Conservation (phyloP, 2,329 filamentous ascomycete species). For the Claviceps sp. region DNA sequence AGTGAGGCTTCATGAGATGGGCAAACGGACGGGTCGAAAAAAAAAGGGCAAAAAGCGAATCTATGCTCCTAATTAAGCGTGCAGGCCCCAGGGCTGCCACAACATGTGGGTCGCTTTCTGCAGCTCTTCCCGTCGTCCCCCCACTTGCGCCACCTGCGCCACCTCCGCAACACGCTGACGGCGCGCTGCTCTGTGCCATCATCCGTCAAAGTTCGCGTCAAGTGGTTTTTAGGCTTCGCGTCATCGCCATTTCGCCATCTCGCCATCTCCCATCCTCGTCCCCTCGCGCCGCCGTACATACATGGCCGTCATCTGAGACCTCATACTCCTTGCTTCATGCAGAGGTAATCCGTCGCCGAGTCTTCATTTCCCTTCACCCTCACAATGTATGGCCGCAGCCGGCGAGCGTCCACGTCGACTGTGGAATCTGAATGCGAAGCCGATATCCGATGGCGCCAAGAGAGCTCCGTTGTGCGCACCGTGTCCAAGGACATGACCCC, state of each 20-base stretch:
- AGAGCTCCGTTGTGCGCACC: constrained; percentile 20
- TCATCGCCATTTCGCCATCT: background rate
- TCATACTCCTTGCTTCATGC: background rate
- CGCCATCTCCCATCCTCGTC: background rate
- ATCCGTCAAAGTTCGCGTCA: background rate
- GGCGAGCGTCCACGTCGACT: constrained; percentile 31
- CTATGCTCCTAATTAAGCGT: background rate
- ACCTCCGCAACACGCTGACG: too few species aligned
- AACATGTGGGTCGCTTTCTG: too few species aligned
- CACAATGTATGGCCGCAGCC: constrained; percentile 26
- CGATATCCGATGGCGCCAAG: constrained; percentile 21
- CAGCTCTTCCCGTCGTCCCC: too few species aligned
- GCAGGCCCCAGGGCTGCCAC: too few species aligned
- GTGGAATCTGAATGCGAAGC: constrained; percentile 28
- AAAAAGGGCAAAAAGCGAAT: background rate
- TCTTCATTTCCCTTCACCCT: background rate
- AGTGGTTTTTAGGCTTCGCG: background rate
- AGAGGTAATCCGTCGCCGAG: background rate
- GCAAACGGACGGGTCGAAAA: background rate
- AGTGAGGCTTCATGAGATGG: background rate
- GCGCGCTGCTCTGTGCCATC: background rate
- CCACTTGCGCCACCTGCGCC: too few species aligned
- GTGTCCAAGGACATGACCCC: constrained; percentile 17
- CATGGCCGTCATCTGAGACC: background rate
- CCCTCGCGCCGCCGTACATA: background rate